Percentiles rank a stretch among this genome's conserved stretches.
phyloP scores from a whole-genome alignment of 192 early-diverging fungal genomes.

The Anaeromyces robustus region DNA sequence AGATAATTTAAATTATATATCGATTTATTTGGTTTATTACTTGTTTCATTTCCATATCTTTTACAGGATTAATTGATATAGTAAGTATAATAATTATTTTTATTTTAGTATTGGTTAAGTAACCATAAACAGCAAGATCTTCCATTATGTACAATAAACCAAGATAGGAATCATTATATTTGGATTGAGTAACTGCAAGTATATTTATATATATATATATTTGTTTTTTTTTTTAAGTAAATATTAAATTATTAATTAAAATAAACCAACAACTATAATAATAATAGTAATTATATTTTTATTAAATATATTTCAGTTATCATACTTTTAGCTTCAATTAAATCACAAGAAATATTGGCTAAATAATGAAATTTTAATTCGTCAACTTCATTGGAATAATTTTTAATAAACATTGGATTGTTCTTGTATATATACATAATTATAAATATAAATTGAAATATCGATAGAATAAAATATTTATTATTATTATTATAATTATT shows the following conservation, averaged over 20 bases:
- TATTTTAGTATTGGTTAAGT: neutral
- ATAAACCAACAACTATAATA: too few relatives aligned
- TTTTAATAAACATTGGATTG: neutral
- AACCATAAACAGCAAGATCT: neutral
- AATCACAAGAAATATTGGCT: neutral
- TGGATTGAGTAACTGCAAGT: neutral
- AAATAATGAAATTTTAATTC: neutral
- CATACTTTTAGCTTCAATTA: neutral
- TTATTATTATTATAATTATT: too few relatives aligned
- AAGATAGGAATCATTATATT: neutral
- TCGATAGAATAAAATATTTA: too few relatives aligned
- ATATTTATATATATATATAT: too few relatives aligned
- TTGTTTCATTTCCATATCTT: neutral
- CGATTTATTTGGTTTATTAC: neutral
- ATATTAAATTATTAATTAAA: too few relatives aligned
- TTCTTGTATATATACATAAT: too few relatives aligned
- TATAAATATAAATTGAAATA: too few relatives aligned
- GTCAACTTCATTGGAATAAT: neutral
- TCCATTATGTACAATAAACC: neutral
- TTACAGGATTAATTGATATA: neutral
- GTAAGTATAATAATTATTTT: neutral
- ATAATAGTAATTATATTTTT: too few relatives aligned
- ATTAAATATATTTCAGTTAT: too few relatives aligned
- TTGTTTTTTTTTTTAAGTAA: too few relatives aligned
- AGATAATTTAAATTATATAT: too few relatives aligned